A percentile compares a stretch with the other conserved stretches of the same genome.
phyloP scores from a whole-genome alignment of 2,329 filamentous ascomycete genomes.

The Curvularia spicifera region DNA sequence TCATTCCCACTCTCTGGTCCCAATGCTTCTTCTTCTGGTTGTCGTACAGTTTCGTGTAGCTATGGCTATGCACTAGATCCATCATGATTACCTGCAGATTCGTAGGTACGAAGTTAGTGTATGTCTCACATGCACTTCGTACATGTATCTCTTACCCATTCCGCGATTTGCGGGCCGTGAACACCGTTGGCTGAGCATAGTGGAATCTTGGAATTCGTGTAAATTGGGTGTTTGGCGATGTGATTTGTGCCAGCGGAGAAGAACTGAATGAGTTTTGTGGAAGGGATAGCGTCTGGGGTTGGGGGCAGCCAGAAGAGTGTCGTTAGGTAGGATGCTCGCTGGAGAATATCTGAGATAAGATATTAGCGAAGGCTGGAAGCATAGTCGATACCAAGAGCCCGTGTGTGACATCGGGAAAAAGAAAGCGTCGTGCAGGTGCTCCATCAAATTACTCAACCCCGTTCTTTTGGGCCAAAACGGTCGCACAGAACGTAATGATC shows the following conservation, averaged over 20 bases:
- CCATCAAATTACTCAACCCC: background rate
- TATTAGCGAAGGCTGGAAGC: background rate
- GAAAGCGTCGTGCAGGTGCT: background rate
- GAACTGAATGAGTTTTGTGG: constrained; percentile 61
- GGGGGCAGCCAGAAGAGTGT: constrained; percentile 57
- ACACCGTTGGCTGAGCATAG: constrained; percentile 64
- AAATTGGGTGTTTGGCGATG: constrained; percentile 59
- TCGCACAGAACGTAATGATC: background rate
- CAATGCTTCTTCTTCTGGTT: constrained; percentile 64
- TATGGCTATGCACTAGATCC: constrained; percentile 63
- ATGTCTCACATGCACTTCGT: too few species aligned
- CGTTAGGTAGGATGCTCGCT: constrained; percentile 55
- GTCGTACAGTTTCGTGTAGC: constrained; percentile 62
- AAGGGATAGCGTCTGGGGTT: constrained; percentile 44
- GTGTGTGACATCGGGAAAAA: background rate
- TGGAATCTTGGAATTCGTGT: constrained; percentile 59
- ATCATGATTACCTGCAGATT: constrained; percentile 57
- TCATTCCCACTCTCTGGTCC: constrained; percentile 48
- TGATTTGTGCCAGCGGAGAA: constrained; percentile 65
- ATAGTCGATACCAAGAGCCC: background rate
- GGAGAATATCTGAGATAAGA: constrained; percentile 46
- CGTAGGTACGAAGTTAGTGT: too few species aligned
- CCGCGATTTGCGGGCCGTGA: constrained; percentile 69
- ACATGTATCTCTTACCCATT: constrained; percentile 57
- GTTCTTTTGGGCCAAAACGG: background rate